Percentiles rank a stretch among this genome's conserved stretches.
Evolutionary conservation across 2,329 filamentous ascomycete genomes (phyloP).

Genomic region (Aspergillus fructus): DNA sequence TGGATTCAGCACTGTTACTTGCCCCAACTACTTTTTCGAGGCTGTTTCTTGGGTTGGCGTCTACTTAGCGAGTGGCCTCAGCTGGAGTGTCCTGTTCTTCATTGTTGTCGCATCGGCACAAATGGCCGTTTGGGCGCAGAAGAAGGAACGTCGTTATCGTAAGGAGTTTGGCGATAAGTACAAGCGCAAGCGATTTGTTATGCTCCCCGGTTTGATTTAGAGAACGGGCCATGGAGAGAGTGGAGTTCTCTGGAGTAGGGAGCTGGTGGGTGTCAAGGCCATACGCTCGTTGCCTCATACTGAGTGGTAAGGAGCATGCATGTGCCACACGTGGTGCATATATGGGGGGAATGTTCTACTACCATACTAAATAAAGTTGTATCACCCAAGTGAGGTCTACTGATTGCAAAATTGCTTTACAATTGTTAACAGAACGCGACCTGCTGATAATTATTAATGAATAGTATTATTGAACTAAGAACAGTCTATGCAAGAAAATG

Average conservation of each 20-base stretch:
- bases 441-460: background rate
- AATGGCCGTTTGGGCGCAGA: conserved; percentile 85
- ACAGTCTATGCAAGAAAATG: conserved; percentile 12
- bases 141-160: conserved; percentile 88
- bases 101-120: conserved; percentile 68
- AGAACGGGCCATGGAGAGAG: no score
- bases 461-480: background rate
- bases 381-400: background rate
- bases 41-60: conserved; percentile 82
- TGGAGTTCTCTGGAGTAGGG: conserved; percentile 20
- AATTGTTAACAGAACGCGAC: background rate
- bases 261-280: background rate
- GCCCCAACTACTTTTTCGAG: conserved; percentile 97
- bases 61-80: conserved; percentile 70
- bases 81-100: conserved; percentile 76
- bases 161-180: conserved; percentile 91
- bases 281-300: background rate
- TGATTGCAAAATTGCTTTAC: background rate
- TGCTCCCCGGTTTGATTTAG: conserved; percentile 76
- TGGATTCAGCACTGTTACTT: conserved; percentile 83
- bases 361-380: background rate
- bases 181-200: conserved; percentile 85
- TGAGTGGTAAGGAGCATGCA: background rate
- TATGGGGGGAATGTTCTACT: background rate
- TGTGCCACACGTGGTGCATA: background rate